These are phyloP conservation scores for Adiantum capillusveneris DNA, from an alignment of 75 land plant genomes.

Conservation along the genomic window DNA sequence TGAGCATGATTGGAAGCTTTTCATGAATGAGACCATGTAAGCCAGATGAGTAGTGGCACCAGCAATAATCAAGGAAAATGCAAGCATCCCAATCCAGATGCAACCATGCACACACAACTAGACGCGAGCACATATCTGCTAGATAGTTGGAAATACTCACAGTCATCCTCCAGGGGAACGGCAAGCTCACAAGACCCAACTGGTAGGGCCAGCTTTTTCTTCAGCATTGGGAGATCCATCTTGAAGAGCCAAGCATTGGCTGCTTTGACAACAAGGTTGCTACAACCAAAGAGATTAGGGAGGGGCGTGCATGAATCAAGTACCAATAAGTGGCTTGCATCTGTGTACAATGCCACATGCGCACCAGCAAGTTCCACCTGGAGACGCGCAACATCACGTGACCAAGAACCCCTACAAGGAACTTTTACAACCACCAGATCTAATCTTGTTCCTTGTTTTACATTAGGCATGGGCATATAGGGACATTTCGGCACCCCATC, in stretches of 20 bases:
- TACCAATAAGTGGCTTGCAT: constrained; percentile 35
- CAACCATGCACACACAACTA: too few relatives aligned
- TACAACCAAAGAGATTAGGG: constrained; percentile 66
- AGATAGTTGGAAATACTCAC: constrained; percentile 14
- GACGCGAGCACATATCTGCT: too few relatives aligned
- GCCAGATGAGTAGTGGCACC: too few relatives aligned
- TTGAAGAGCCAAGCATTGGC: constrained; percentile 61
- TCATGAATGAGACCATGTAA: too few relatives aligned
- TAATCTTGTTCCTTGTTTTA: constrained; percentile 20
- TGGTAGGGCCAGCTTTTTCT: constrained; percentile 53
- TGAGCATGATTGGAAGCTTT: too few relatives aligned
- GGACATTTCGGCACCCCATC: constrained; percentile 60
- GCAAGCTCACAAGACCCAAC: constrained; percentile 86
- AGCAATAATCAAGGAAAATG: too few relatives aligned
- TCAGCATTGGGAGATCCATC: constrained; percentile 37
- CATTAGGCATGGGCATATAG: constrained; percentile 34
- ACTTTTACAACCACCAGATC: constrained; percentile 71
- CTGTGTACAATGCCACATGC: constrained; percentile 40
- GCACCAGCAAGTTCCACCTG: constrained; percentile 72
- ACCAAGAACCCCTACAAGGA: constrained; percentile 54
- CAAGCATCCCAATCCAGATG: not conserved
- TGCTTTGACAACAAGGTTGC: constrained; percentile 45
- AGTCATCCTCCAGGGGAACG: constrained; percentile 45
- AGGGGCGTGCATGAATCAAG: constrained; percentile 61
- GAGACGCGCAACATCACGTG: constrained; percentile 62